Evolutionary conservation across 768 basidiomycete genomes (phyloP).

Genomic region (Xanthoconium stramineum): DNA sequence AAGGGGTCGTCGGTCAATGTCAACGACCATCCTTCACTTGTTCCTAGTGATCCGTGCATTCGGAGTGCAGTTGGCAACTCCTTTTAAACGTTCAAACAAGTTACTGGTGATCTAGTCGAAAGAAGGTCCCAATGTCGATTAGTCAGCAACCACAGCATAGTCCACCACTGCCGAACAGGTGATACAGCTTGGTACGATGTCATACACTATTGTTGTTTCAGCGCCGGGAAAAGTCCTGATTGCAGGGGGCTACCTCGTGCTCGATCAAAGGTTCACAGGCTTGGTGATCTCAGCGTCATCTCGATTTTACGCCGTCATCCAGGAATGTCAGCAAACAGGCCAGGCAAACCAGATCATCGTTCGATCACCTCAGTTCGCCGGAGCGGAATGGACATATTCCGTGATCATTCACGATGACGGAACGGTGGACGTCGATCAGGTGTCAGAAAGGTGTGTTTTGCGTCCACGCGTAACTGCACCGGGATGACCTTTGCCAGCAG

Average conservation of each 20-base stretch:
- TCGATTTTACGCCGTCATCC: slow-evolving; percentile 85
- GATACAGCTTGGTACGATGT: slow-evolving; percentile 30
- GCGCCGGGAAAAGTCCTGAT: slow-evolving; percentile 94
- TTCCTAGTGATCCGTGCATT: no score
- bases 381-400: slow-evolving; percentile 73
- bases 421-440: slow-evolving; percentile 22
- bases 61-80: no score
- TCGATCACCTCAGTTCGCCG: slow-evolving; percentile 87
- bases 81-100: no score
- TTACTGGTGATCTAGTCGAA: not conserved
- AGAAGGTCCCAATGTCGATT: no score
- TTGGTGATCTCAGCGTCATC: slow-evolving; percentile 90
- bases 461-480: not conserved
- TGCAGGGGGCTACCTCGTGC: slow-evolving; percentile 95
- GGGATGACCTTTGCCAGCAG: slow-evolving; percentile 29
- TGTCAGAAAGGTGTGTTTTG: slow-evolving; percentile 21
- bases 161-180: no score
- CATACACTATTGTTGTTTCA: slow-evolving; percentile 68
- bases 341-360: slow-evolving; percentile 57
- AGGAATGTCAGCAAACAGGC: slow-evolving; percentile 25
- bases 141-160: no score
- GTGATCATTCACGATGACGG: slow-evolving; percentile 39
- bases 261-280: slow-evolving; percentile 83
- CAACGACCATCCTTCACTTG: no score
- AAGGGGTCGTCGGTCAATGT: no score